Percentiles rank a stretch among this genome's conserved stretches.
phyloP scores from a whole-genome alignment of 108 stramenopile genomes.

The Pseudonitzschia multiseries region DNA sequence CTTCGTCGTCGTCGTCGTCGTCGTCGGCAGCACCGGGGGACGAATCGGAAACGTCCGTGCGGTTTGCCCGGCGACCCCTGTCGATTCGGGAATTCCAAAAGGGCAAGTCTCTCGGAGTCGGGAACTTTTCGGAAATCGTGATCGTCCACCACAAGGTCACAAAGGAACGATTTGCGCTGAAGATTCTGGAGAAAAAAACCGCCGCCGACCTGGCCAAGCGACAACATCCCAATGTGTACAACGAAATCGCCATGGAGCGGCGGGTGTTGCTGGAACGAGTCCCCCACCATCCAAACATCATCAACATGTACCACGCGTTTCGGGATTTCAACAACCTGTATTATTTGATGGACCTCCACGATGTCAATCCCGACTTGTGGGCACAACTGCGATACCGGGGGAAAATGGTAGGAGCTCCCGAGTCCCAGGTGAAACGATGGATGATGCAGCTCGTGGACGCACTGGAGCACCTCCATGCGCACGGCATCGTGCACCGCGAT shows the following conservation, averaged over 20 bases:
- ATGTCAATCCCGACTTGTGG: constrained; percentile 90
- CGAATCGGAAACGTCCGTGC: constrained; percentile 62
- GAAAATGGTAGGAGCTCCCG: constrained; percentile 75
- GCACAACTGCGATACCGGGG: constrained; percentile 52
- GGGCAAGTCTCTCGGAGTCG: constrained; percentile 65
- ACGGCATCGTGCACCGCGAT: constrained; percentile 96
- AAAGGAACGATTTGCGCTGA: constrained; percentile 90
- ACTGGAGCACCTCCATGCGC: constrained; percentile 84
- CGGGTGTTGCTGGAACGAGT: constrained; percentile 77
- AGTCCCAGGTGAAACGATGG: constrained; percentile 75
- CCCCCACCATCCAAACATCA: constrained; percentile 58
- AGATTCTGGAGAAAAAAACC: constrained; percentile 92
- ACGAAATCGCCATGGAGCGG: constrained; percentile 97
- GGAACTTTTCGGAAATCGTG: constrained; percentile 89
- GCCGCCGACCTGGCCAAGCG: constrained; percentile 82
- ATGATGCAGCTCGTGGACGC: constrained; percentile 84
- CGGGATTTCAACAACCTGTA: constrained; percentile 81
- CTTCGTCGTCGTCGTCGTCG: no score
- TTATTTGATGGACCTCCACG: constrained; percentile 89
- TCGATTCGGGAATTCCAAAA: constrained; percentile 76
- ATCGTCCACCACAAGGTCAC: constrained; percentile 80
- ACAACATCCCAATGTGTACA: constrained; percentile 93
- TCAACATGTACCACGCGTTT: constrained; percentile 86
- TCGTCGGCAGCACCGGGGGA: no score
- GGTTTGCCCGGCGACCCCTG: constrained; percentile 49